phyloP scores from a whole-genome alignment of 371 early-diverging fungal species.

The Basidiobolus meristosporus region DNA sequence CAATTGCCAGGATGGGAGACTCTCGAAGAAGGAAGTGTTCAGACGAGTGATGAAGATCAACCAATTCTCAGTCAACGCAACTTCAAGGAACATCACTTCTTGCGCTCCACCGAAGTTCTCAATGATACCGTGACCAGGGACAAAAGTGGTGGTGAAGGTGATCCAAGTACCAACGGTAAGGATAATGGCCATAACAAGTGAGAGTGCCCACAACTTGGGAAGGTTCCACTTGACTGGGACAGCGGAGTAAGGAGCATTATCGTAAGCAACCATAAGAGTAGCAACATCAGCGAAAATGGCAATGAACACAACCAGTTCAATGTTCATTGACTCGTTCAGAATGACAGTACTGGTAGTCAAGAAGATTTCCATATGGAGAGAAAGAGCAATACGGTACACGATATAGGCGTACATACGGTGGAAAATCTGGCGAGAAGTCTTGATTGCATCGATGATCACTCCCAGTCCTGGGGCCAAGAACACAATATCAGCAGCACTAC shows the following conservation, averaged over 20 bases:
- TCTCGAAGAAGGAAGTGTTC: constrained; percentile 1
- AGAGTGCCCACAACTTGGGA: constrained; percentile 4
- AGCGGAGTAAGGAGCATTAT: constrained; percentile 7
- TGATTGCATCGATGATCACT: constrained; percentile 40
- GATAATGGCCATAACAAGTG: constrained; percentile 6
- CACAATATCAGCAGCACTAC: constrained; percentile 55
- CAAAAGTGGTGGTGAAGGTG: not conserved
- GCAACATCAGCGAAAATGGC: constrained; percentile 1
- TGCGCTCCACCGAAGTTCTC: constrained; percentile 2
- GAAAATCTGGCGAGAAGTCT: constrained; percentile 43
- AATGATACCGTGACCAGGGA: not conserved
- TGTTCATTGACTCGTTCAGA: not conserved
- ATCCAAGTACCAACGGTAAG: constrained; percentile 6
- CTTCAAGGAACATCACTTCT: constrained; percentile 7
- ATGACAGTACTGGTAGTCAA: not conserved
- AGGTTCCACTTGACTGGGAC: constrained; percentile 10
- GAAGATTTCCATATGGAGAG: constrained; percentile 6
- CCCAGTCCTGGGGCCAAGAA: constrained; percentile 57
- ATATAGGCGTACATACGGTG: constrained; percentile 35
- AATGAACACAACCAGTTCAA: not conserved
- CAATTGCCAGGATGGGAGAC: constrained; percentile 10
- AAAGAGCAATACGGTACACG: constrained; percentile 9
- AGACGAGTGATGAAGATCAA: constrained; percentile 12
- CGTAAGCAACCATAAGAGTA: constrained; percentile 4
- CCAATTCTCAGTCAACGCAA: constrained; percentile 12